These are phyloP conservation scores for Fusarium pininemorale DNA, from an alignment of 2,329 filamentous ascomycete species.

Conservation along the genomic window DNA sequence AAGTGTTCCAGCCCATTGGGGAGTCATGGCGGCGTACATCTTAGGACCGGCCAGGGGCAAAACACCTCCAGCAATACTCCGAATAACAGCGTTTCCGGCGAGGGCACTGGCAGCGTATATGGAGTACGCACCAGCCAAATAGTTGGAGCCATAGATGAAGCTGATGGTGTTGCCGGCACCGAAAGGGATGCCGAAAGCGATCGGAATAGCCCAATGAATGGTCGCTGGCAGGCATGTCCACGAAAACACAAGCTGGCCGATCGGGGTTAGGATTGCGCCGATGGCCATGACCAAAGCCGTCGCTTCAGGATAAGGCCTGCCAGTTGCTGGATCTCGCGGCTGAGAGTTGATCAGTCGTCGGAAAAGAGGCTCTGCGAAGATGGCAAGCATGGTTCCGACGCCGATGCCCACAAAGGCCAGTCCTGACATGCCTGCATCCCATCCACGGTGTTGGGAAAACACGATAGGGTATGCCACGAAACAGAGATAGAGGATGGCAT, in stretches of 20 bases:
- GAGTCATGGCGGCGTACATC: constrained; percentile 75
- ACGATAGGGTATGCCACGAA: constrained; percentile 92
- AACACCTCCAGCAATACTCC: constrained; percentile 78
- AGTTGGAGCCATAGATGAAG: constrained; percentile 86
- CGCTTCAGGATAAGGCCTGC: constrained; percentile 78
- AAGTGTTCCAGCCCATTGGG: constrained; percentile 82
- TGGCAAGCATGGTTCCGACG: constrained; percentile 69
- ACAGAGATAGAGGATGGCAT: constrained; percentile 87
- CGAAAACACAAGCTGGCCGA: constrained; percentile 86
- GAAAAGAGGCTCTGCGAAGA: constrained; percentile 74
- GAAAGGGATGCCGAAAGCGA: constrained; percentile 82
- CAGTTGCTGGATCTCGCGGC: constrained; percentile 77
- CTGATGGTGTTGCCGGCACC: constrained; percentile 79
- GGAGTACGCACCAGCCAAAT: constrained; percentile 80
- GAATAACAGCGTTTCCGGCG: constrained; percentile 79
- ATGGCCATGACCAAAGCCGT: constrained; percentile 84
- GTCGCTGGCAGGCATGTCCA: constrained; percentile 83
- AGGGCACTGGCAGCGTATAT: constrained; percentile 85
- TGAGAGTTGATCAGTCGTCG: constrained; percentile 82
- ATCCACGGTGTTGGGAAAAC: constrained; percentile 78
- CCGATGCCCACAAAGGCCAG: constrained; percentile 80
- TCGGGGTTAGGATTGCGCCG: constrained; percentile 75
- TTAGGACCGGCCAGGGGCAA: constrained; percentile 78
- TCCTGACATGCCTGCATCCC: constrained; percentile 77
- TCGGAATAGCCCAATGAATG: constrained; percentile 84